A percentile compares a stretch with the other conserved stretches of the same genome.
Evolutionary conservation across 2,329 filamentous ascomycete genomes (phyloP).

Genomic region (Claviceps paspali): DNA sequence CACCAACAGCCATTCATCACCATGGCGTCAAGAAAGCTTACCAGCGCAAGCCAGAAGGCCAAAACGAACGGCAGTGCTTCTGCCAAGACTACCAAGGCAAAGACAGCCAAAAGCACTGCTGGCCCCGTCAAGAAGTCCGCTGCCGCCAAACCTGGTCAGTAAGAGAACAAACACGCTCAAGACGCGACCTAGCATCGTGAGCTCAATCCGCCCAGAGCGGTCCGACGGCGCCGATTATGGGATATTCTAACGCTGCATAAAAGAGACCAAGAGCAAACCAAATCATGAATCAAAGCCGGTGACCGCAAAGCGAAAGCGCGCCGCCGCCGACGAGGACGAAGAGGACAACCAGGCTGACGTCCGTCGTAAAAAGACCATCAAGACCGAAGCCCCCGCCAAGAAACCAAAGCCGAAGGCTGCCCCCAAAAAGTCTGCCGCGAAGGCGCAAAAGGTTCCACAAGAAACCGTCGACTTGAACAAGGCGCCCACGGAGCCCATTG

Average conservation of each 20-base stretch:
- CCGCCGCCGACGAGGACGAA: constrained; percentile 3
- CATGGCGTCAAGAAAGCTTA: constrained; percentile 6
- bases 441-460: constrained; percentile 16
- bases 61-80: not conserved
- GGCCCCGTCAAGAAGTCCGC: constrained; percentile 1
- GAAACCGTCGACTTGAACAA: constrained; percentile 11
- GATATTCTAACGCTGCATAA: constrained; percentile 1
- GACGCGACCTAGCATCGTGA: not conserved
- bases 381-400: constrained; percentile 1
- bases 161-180: not conserved
- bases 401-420: constrained; percentile 2
- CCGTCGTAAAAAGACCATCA: constrained; percentile 5
- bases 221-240: too few relatives aligned
- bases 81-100: constrained; percentile 1
- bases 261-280: constrained; percentile 2
- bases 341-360: constrained; percentile 1
- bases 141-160: constrained; percentile 6
- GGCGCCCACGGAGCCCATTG: constrained; percentile 44
- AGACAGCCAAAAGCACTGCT: constrained; percentile 1
- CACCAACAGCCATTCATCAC: not conserved
- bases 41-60: constrained; percentile 1
- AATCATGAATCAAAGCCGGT: constrained; percentile 1
- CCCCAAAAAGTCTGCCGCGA: constrained; percentile 1
- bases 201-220: not conserved
- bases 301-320: constrained; percentile 6